Conservation (phyloP, 768 basidiomycete species). For the Auricularia cornea region DNA sequence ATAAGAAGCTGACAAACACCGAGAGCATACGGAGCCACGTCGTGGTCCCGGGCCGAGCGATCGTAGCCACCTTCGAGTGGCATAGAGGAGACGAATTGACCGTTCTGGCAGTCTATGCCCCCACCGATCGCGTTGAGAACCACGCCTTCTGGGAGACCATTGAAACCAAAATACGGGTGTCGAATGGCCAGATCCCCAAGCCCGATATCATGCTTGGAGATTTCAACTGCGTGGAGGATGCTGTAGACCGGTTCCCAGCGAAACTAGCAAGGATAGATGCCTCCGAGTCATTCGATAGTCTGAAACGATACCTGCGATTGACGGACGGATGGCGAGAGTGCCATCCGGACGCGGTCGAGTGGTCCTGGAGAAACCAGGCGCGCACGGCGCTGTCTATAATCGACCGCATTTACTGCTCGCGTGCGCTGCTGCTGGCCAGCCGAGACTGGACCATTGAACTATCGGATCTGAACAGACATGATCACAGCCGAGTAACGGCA, state of each 20-base stretch:
- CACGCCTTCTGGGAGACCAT: not conserved
- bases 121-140: not conserved
- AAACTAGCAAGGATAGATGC: not conserved
- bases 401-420: not conserved
- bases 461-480: not conserved
- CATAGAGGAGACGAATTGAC: not conserved
- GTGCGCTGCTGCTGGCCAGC: not conserved
- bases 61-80: not conserved
- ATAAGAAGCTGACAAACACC: not conserved
- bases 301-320: not conserved
- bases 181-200: no score
- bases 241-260: constrained; percentile 12
- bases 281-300: not conserved
- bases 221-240: constrained; percentile 15
- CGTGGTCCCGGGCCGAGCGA: not conserved
- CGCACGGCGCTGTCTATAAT: not conserved
- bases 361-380: not conserved
- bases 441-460: not conserved
- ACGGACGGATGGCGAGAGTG: not conserved
- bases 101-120: not conserved
- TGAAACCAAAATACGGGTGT: not conserved
- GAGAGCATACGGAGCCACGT: not conserved
- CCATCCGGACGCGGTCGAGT: not conserved
- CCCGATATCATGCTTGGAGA: constrained; percentile 14
- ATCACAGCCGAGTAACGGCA: not conserved